Evolutionary conservation across 2,329 filamentous ascomycete genomes (phyloP).

Genomic region (Pestalotiopsis sp.): DNA sequence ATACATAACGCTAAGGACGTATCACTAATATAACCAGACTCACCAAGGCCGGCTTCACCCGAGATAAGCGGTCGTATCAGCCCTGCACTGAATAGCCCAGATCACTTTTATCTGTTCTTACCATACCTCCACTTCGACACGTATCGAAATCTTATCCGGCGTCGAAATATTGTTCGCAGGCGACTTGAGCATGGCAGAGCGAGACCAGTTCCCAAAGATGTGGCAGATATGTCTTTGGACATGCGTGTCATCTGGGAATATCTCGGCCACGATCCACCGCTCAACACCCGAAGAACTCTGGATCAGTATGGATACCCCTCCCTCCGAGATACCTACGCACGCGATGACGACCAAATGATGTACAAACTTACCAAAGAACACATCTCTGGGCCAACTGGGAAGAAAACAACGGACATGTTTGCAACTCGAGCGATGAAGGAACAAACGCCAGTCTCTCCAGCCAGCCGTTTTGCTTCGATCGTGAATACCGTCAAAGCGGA

Average conservation of each 20-base stretch:
- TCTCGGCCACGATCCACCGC: slow-evolving; percentile 61
- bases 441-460: slow-evolving; percentile 19
- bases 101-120: slow-evolving; percentile 54
- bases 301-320: slow-evolving; percentile 69
- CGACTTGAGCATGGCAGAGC: slow-evolving; percentile 57
- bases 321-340: slow-evolving; percentile 59
- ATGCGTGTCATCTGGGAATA: slow-evolving; percentile 66
- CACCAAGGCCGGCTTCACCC: slow-evolving; percentile 37
- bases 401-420: slow-evolving; percentile 29
- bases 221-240: slow-evolving; percentile 60
- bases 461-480: slow-evolving; percentile 22
- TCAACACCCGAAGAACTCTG: slow-evolving; percentile 64
- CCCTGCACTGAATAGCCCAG: slow-evolving; percentile 24
- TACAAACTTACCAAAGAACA: slow-evolving; percentile 65
- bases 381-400: slow-evolving; percentile 19
- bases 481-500: slow-evolving; percentile 23
- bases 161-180: slow-evolving; percentile 57
- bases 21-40: slow-evolving; percentile 27
- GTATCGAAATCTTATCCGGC: slow-evolving; percentile 58
- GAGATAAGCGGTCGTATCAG: slow-evolving; percentile 30
- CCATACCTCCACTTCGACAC: slow-evolving; percentile 69
- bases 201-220: slow-evolving; percentile 56
- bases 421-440: slow-evolving; percentile 8
- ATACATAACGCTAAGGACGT: neutral
- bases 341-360: slow-evolving; percentile 69